A percentile compares a stretch with the other conserved stretches of the same genome.
These are phyloP conservation scores for Alternaria gaisen DNA, from an alignment of 2,329 filamentous ascomycete genomes.

Conservation along the genomic window DNA sequence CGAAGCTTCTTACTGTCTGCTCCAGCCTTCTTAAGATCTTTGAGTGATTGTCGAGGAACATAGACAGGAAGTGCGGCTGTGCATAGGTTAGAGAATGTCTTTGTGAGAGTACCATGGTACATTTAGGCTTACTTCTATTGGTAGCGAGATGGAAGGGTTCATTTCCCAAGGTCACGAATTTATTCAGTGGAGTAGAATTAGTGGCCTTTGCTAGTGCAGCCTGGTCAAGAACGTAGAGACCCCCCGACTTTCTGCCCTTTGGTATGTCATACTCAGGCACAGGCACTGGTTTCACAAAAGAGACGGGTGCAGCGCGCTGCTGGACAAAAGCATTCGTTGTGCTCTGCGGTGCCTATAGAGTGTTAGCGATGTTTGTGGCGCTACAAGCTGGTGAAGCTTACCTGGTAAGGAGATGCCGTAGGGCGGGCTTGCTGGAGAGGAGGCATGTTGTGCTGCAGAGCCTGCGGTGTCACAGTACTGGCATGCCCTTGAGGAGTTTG, in stretches of 20 bases:
- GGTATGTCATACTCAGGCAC: constrained; percentile 47
- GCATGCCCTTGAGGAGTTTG: constrained; percentile 35
- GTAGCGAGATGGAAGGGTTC: constrained; percentile 53
- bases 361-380: constrained; percentile 20
- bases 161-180: constrained; percentile 56
- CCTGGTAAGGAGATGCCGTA: constrained; percentile 39
- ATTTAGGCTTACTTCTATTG: constrained; percentile 54
- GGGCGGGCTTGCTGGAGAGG: constrained; percentile 29
- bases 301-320: constrained; percentile 26
- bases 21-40: constrained; percentile 56
- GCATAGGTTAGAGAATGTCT: constrained; percentile 28
- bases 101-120: background rate
- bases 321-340: constrained; percentile 39
- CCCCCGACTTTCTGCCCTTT: constrained; percentile 48
- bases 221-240: constrained; percentile 54
- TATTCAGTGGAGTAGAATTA: constrained; percentile 54
- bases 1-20: constrained; percentile 53
- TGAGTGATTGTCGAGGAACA: constrained; percentile 55
- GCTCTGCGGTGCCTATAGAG: constrained; percentile 34
- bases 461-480: constrained; percentile 42
- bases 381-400: constrained; percentile 23
- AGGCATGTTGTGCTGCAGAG: constrained; percentile 36
- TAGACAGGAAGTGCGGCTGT: constrained; percentile 55
- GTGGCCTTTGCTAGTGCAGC: constrained; percentile 54
- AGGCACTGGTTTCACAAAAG: constrained; percentile 33